Evolutionary conservation across 371 early-diverging fungal species (phyloP), one percentile per base, ranked within the genome.

Genomic region (Rhizopus microsporus): DNA sequence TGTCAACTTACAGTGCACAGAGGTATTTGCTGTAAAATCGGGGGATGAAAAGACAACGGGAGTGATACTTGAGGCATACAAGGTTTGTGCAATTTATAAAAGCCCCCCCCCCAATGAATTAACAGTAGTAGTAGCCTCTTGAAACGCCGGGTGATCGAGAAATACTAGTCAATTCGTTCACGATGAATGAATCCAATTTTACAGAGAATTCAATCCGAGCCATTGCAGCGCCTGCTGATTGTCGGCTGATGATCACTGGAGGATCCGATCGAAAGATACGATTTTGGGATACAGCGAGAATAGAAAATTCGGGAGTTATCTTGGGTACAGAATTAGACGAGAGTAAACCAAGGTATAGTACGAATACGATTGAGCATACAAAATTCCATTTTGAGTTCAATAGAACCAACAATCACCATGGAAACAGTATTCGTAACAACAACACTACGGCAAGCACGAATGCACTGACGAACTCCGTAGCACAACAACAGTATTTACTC

Each of bases 181-280:
- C 82, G 6, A 60, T 72, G 6, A 71, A 74, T 48, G 86, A 85
- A 67, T 67, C 73, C 0, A 77, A 79, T 13, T 65, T 77, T 4
- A 57, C 75, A 6, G 85, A 85, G 38, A 78, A 82, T 57, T 80
- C 83, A 3, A 74, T 85, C 5, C 74, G 80, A 9, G 81, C 86
- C 0, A 65, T 88, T 16, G 72, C 79, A 10, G 79, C 79, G 29
- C 78, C 83, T 3, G 55, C 69, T 0, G 82, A 85, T 15, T 75
- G 80, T 34, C 75, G 84, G 10, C 89, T 82, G 58, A 80, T 95
- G 72, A 69, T 94, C 34, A 87, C 92, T 0, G 92, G 82, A 8
- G 94, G 94, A 3, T 81, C 88, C 0, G 96, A 95, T 68, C 81
- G 90, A 23, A 89, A 88, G 67, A 78, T 96, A 15, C 72, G 95